Evolutionary conservation across 768 basidiomycete genomes (phyloP).

Genomic region (Suillus subluteus): DNA sequence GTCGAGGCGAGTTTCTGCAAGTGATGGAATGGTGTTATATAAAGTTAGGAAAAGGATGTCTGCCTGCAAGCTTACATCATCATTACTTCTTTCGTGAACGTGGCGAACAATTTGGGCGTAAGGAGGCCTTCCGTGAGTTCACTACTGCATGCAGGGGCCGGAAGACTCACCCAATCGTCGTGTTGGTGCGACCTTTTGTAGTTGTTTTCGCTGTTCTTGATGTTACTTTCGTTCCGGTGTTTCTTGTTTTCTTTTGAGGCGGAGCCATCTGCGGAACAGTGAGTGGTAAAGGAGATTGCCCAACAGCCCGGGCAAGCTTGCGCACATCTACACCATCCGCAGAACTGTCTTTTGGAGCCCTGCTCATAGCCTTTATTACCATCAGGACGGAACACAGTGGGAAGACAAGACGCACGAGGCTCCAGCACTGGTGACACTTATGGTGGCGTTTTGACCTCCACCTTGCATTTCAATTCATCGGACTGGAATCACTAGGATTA

Average conservation of each 20-base stretch:
- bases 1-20: conserved; percentile 31
- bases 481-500: conserved; percentile 19
- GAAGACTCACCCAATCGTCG: conserved; percentile 21
- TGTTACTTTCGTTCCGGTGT: conserved; percentile 26
- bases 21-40: conserved; percentile 16
- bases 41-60: conserved; percentile 21
- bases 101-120: conserved; percentile 7
- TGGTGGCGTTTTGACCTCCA: conserved; percentile 18
- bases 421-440: conserved; percentile 14
- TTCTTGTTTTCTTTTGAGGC: conserved; percentile 46
- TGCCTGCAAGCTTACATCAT: conserved; percentile 34
- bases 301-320: conserved; percentile 7
- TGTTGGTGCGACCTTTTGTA: conserved; percentile 25
- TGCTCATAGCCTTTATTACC: conserved; percentile 27
- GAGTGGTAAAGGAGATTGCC: conserved; percentile 9
- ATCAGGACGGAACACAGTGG: conserved; percentile 14
- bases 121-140: conserved; percentile 5
- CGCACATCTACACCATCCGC: conserved; percentile 28
- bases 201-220: conserved; percentile 17
- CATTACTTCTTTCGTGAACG: conserved; percentile 25
- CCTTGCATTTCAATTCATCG: conserved; percentile 18
- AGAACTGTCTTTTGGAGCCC: conserved; percentile 21
- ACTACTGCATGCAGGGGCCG: background rate
- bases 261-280: conserved; percentile 25
- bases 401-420: conserved; percentile 29